phyloP scores from a whole-genome alignment of 2,329 filamentous ascomycete species.

The Didymellaceae sp. region DNA sequence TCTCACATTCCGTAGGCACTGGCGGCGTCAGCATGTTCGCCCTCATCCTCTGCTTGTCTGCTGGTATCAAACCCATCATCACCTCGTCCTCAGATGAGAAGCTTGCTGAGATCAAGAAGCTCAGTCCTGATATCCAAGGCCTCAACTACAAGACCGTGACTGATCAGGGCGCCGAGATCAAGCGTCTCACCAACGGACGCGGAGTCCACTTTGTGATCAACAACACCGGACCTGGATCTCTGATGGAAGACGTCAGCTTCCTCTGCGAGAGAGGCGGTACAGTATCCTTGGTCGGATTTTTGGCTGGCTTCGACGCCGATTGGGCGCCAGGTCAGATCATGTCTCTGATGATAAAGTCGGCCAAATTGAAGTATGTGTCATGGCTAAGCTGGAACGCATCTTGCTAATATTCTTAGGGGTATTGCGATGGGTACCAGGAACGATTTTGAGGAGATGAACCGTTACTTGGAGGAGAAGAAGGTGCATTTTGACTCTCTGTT shows the following conservation, averaged over 20 bases:
- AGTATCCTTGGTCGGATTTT: conserved; percentile 36
- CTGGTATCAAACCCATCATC: conserved; percentile 56
- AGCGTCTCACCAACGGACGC: conserved; percentile 50
- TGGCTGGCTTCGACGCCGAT: conserved; percentile 21
- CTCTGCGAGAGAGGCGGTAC: conserved; percentile 25
- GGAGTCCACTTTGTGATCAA: conserved; percentile 58
- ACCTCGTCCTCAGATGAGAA: conserved; percentile 65
- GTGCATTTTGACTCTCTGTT: conserved; percentile 1
- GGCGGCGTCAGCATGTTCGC: conserved; percentile 51
- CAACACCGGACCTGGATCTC: conserved; percentile 28
- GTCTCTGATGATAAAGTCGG: conserved; percentile 28
- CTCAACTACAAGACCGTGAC: conserved; percentile 63
- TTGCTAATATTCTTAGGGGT: background rate
- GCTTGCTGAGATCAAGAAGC: conserved; percentile 55
- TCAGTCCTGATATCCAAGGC: conserved; percentile 36
- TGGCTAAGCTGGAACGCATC: no score
- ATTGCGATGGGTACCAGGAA: conserved; percentile 2
- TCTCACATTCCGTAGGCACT: conserved; percentile 38
- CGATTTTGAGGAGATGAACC: conserved; percentile 10
- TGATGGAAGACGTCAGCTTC: conserved; percentile 23
- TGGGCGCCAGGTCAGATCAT: conserved; percentile 21
- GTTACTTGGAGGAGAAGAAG: conserved; percentile 3
- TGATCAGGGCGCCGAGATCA: conserved; percentile 62
- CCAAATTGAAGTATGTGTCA: conserved; percentile 31
- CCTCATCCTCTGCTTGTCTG: conserved; percentile 33